These are phyloP conservation scores for Mallotus nudiflorus DNA, from an alignment of 345 rosid genomes.

Conservation along the genomic window DNA sequence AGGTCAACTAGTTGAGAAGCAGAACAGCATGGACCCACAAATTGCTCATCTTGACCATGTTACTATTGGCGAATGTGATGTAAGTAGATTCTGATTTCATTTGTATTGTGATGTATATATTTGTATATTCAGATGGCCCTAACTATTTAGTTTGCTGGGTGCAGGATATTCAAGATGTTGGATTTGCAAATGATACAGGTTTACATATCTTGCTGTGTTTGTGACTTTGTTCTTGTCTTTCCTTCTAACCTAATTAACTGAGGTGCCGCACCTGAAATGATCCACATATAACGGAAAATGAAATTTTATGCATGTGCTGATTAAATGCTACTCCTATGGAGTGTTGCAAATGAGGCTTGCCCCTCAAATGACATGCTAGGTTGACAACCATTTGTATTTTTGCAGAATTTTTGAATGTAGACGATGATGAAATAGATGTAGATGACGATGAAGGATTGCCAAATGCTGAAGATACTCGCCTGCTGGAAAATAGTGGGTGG, in stretches of 20 bases:
- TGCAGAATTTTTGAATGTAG: conserved; percentile 82
- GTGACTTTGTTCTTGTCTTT: neutral
- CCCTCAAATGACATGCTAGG: neutral
- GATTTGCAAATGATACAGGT: conserved; percentile 86
- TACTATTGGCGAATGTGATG: conserved; percentile 39
- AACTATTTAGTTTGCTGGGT: conserved; percentile 26
- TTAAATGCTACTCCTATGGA: too few relatives aligned
- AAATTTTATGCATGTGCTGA: too few relatives aligned
- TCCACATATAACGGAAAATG: neutral
- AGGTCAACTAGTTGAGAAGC: conserved; percentile 38
- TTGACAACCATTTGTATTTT: neutral
- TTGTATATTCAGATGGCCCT: conserved; percentile 1
- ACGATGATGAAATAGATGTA: conserved; percentile 79
- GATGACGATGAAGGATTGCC: conserved; percentile 61
- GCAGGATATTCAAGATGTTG: conserved; percentile 66
- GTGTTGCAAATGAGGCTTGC: neutral
- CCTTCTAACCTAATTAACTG: neutral
- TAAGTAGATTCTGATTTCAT: conserved; percentile 34
- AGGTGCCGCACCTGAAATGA: neutral
- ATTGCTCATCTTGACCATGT: conserved; percentile 26
- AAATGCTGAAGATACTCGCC: conserved; percentile 51
- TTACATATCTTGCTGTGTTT: conserved; percentile 4
- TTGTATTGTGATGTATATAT: neutral
- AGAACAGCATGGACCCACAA: conserved; percentile 37
- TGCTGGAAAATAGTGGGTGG: conserved; percentile 95